Conservation (phyloP, 2,329 filamentous ascomycete species). For the Onygenales sp. region DNA sequence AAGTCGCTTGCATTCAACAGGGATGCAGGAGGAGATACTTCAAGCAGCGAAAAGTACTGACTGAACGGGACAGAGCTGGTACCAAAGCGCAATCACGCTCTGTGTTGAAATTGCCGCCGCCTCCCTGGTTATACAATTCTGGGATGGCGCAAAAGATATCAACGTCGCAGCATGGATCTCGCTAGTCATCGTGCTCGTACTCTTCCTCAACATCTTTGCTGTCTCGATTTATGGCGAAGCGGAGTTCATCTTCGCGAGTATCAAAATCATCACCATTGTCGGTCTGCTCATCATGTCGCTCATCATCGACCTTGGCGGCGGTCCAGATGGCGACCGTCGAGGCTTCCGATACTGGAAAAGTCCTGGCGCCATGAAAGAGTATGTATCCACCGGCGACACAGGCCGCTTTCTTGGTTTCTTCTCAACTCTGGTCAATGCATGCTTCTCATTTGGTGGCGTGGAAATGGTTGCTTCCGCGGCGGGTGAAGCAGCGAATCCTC, state of each 20-base stretch:
- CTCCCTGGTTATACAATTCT: constrained; percentile 54
- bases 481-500: constrained; percentile 46
- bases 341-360: constrained; percentile 63
- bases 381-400: constrained; percentile 48
- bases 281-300: constrained; percentile 39
- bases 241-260: constrained; percentile 43
- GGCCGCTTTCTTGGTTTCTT: constrained; percentile 57
- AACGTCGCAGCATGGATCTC: constrained; percentile 35
- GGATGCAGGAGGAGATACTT: background rate
- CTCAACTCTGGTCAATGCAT: constrained; percentile 35
- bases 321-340: constrained; percentile 47
- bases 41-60: background rate
- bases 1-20: constrained; percentile 29
- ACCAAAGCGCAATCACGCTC: constrained; percentile 22
- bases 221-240: constrained; percentile 41
- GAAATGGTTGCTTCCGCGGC: constrained; percentile 48
- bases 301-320: constrained; percentile 54
- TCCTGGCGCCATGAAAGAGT: constrained; percentile 59
- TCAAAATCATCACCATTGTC: constrained; percentile 42
- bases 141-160: constrained; percentile 34
- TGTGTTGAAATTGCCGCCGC: constrained; percentile 53
- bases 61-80: constrained; percentile 20
- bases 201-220: constrained; percentile 53
- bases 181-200: constrained; percentile 48
- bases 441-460: constrained; percentile 28